phyloP scores from a whole-genome alignment of 1,139 yeast genomes.

The Taiozyma sp. region DNA sequence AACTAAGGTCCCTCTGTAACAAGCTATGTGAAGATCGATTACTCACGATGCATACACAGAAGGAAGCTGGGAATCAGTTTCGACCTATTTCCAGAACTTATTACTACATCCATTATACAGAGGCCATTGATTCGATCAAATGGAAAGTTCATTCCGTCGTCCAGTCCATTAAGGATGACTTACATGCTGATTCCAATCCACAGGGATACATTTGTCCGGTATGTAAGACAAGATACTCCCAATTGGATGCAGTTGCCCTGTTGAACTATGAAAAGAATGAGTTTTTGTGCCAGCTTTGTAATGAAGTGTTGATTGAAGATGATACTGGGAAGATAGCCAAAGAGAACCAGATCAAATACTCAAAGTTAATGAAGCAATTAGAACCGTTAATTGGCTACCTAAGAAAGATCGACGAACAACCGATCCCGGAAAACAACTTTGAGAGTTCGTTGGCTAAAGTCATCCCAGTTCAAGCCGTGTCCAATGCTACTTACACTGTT shows the following conservation, averaged over 20 bases:
- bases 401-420: slow-evolving; percentile 80
- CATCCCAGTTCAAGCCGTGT: slow-evolving; percentile 76
- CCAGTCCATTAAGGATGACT: slow-evolving; percentile 70
- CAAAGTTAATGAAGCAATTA: slow-evolving; percentile 81
- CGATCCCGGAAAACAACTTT: slow-evolving; percentile 84
- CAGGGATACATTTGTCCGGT: slow-evolving; percentile 91
- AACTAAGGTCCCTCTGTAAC: slow-evolving; percentile 77
- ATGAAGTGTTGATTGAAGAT: slow-evolving; percentile 72
- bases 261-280: slow-evolving; percentile 75
- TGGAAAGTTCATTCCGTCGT: slow-evolving; percentile 95
- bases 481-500: slow-evolving; percentile 59
- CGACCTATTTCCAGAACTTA: slow-evolving; percentile 73
- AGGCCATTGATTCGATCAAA: slow-evolving; percentile 91
- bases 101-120: slow-evolving; percentile 84
- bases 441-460: slow-evolving; percentile 75
- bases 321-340: slow-evolving; percentile 82
- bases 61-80: slow-evolving; percentile 75
- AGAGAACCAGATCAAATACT: slow-evolving; percentile 77
- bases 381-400: slow-evolving; percentile 83
- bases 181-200: slow-evolving; percentile 80
- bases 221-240: slow-evolving; percentile 76
- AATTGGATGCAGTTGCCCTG: slow-evolving; percentile 82
- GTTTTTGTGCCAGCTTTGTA: slow-evolving; percentile 84
- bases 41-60: slow-evolving; percentile 62
- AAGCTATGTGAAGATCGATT: slow-evolving; percentile 80